Evolutionary conservation across 345 rosid genomes (phyloP).

Genomic region (Brassica juncea): DNA sequence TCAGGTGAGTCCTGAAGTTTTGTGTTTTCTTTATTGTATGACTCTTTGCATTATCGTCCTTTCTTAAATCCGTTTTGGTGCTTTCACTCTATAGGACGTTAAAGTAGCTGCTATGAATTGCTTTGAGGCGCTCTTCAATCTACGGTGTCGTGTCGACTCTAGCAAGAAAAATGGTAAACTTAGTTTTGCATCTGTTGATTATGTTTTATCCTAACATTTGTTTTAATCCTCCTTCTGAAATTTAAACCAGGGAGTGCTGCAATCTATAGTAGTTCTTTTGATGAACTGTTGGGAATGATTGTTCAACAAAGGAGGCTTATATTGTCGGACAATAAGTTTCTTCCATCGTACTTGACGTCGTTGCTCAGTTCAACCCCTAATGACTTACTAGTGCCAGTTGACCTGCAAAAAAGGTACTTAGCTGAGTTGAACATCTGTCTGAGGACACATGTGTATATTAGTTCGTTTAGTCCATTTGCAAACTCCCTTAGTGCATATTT

Average conservation of each 20-base stretch:
- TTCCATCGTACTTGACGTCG: constrained; percentile 73
- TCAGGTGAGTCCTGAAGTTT: constrained; percentile 57
- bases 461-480: neutral
- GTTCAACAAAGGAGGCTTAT: constrained; percentile 78
- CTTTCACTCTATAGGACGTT: constrained; percentile 56
- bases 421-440: constrained; percentile 15
- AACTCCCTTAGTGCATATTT: neutral
- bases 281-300: constrained; percentile 68
- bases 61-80: neutral
- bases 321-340: constrained; percentile 70
- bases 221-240: neutral
- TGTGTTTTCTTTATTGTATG: neutral
- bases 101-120: constrained; percentile 79
- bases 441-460: neutral
- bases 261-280: constrained; percentile 64
- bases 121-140: constrained; percentile 58
- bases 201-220: constrained; percentile 6
- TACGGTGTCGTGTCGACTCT: constrained; percentile 62
- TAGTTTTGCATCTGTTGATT: constrained; percentile 14
- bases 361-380: constrained; percentile 59
- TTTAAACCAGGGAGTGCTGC: constrained; percentile 62
- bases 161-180: constrained; percentile 88
- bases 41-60: constrained; percentile 4
- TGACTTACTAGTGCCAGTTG: constrained; percentile 65
- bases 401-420: constrained; percentile 67